Evolutionary conservation across 2,329 filamentous ascomycete species (phyloP), one percentile per base, ranked within the genome.

Genomic region (Fusarium acutatum): DNA sequence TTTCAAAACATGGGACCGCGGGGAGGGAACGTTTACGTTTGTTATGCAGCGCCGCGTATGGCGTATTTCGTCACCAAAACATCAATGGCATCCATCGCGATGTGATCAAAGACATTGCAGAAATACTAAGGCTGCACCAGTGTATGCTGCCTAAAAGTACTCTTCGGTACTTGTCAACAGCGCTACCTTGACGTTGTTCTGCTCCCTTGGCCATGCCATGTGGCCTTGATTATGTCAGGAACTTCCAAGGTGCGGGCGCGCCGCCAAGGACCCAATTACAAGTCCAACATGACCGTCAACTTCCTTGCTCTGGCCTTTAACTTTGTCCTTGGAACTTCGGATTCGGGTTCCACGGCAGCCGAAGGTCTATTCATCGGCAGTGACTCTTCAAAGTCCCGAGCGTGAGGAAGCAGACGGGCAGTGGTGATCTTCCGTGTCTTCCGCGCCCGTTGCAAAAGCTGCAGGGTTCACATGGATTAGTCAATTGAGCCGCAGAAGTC

Each of bases 1-100:
- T 73, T 73, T 73, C 71, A 74, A 73, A 47, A 60, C 61, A 44
- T 53, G 70, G 53, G 24, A 68, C 54, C 53, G 69, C 34, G 63
- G 60, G 47, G 50, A 28, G 24, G 34, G 26, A 30, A 28, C 37
- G 50, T 57, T 57, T 37, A 43, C 18, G 12, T 41, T 63, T 40
- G 26, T 50, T 32, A 60, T 65, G 46, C 40, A 69, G 28, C 53
- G 38, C 38, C 38, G 28, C 40, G 37, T 24, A 54, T 20, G 28
- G 17, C 20, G 38, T 38, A 46, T 50, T 66, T 71, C 67, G 60
- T 71, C 68, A 71, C 62, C 43, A 56, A 60, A 60, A 67, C 26
- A 41, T 61, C 8, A 46, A 57, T 32, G 46, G 41, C 34, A 56
- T 37, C 14, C 34, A 52, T 37, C 10, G 24, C 35, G 18, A 34